A percentile compares a stretch with the other conserved stretches of the same genome.
Evolutionary conservation across 495 filamentous ascomycete genomes (phyloP).

Genomic region (Neurospora africana): DNA sequence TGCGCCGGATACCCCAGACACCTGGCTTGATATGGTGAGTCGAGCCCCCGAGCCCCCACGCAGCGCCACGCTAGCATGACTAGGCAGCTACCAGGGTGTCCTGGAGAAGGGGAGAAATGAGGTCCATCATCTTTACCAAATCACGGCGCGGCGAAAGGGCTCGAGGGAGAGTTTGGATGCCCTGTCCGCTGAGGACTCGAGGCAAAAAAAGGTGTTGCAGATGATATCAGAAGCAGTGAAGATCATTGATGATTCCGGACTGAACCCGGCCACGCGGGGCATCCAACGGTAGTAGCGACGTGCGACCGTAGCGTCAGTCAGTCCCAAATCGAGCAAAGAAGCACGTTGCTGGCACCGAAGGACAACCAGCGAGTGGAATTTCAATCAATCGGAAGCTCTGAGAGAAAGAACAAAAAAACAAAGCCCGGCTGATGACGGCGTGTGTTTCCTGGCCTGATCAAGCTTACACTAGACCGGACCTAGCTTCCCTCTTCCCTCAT

Average conservation of each 20-base stretch:
- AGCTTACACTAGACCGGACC: not conserved
- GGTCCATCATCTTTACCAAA: too few relatives aligned
- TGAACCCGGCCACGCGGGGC: not conserved
- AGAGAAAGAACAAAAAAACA: not conserved
- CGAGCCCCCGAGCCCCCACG: not conserved
- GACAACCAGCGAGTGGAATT: not conserved
- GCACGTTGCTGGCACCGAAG: not conserved
- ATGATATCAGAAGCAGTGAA: not conserved
- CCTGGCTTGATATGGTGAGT: not conserved
- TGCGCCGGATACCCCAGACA: not conserved
- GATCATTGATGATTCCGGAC: not conserved
- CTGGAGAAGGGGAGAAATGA: not conserved
- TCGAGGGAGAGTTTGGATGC: not conserved
- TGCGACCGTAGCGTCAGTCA: not conserved
- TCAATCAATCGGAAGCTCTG: not conserved
- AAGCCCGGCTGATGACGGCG: not conserved
- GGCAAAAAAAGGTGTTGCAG: not conserved
- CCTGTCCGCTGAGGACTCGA: not conserved
- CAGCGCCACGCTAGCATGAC: not conserved
- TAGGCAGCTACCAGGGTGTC: too few relatives aligned
- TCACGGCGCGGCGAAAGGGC: not conserved
- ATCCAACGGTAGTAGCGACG: not conserved
- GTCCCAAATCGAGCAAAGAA: not conserved
- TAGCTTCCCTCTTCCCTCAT: not conserved
- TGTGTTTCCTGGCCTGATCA: not conserved